Percentiles rank a stretch among this genome's conserved stretches.
Evolutionary conservation across 1,284 basidiomycete genomes (phyloP).

Genomic region (Leccinum insigne): DNA sequence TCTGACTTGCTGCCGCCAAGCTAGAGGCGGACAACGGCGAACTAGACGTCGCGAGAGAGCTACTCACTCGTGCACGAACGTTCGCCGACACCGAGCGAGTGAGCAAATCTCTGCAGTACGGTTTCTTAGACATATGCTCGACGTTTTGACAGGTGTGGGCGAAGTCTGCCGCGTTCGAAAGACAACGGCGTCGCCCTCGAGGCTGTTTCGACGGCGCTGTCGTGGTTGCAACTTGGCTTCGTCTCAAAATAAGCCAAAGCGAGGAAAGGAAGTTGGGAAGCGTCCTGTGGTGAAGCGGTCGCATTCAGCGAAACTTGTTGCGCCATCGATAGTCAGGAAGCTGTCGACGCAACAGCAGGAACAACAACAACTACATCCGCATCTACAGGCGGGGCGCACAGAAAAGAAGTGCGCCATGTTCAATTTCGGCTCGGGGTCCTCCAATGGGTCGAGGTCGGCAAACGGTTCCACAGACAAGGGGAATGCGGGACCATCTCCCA

Average conservation of each 20-base stretch:
- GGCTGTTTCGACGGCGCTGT: too few relatives aligned
- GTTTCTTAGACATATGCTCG: too few relatives aligned
- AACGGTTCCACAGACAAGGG: slow-evolving; percentile 23
- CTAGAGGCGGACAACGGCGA: too few relatives aligned
- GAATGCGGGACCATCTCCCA: slow-evolving; percentile 1
- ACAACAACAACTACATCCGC: neutral
- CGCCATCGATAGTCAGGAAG: slow-evolving; percentile 29
- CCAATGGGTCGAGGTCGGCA: slow-evolving; percentile 47
- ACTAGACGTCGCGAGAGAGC: too few relatives aligned
- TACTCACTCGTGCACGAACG: too few relatives aligned
- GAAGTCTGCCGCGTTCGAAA: too few relatives aligned
- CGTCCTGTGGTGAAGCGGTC: slow-evolving; percentile 29
- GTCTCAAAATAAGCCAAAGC: slow-evolving; percentile 31
- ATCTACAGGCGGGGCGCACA: slow-evolving; percentile 14
- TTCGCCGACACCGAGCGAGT: too few relatives aligned
- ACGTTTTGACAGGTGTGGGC: too few relatives aligned
- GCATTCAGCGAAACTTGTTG: slow-evolving; percentile 32
- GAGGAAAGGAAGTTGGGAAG: slow-evolving; percentile 32
- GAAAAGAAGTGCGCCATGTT: slow-evolving; percentile 42
- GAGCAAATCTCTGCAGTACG: too few relatives aligned
- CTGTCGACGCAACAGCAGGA: slow-evolving; percentile 24
- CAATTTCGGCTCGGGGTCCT: slow-evolving; percentile 58
- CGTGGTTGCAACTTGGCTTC: too few relatives aligned
- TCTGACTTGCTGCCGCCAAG: too few relatives aligned
- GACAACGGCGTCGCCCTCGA: too few relatives aligned